phyloP scores from a whole-genome alignment of 106 monocot genomes.

The Allium fistulosum region DNA sequence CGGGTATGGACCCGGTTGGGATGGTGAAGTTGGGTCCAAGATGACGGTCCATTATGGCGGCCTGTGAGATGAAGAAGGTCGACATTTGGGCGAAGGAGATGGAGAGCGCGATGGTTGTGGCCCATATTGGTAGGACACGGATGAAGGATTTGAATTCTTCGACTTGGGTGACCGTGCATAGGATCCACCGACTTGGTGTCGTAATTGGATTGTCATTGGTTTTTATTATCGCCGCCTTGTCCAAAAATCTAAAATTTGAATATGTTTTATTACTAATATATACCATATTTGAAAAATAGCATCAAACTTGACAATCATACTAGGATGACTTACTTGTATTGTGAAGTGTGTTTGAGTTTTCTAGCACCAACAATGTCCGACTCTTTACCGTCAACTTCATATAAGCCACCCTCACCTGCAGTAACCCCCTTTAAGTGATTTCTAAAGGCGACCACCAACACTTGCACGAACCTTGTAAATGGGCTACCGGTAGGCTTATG shows the following conservation, averaged over 20 bases:
- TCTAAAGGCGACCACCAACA: slow-evolving; percentile 13
- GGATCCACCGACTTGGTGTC: slow-evolving; percentile 24
- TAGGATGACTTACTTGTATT: slow-evolving; percentile 15
- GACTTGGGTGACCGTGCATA: slow-evolving; percentile 50
- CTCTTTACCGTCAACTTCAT: slow-evolving; percentile 10
- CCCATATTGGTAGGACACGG: slow-evolving; percentile 51
- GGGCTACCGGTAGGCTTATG: slow-evolving; percentile 26
- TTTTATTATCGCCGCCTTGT: slow-evolving; percentile 16
- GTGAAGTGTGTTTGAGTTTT: slow-evolving; percentile 22
- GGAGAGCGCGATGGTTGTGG: slow-evolving; percentile 32
- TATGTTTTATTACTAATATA: not conserved
- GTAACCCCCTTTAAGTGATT: slow-evolving; percentile 7
- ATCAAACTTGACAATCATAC: not conserved
- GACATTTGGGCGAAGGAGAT: slow-evolving; percentile 38
- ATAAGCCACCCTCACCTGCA: not conserved
- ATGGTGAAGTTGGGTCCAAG: slow-evolving; percentile 14
- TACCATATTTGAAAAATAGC: not conserved
- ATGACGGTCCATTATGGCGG: slow-evolving; percentile 29
- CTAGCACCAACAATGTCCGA: slow-evolving; percentile 20
- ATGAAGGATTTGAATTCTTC: slow-evolving; percentile 53
- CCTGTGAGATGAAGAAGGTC: slow-evolving; percentile 45
- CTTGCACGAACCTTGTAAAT: slow-evolving; percentile 23
- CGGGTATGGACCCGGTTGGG: slow-evolving; percentile 32
- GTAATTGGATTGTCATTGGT: not conserved
- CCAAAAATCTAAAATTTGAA: slow-evolving; percentile 9